Evolutionary conservation across 2,329 filamentous ascomycete genomes (phyloP).

Genomic region (Cadophora sp.): DNA sequence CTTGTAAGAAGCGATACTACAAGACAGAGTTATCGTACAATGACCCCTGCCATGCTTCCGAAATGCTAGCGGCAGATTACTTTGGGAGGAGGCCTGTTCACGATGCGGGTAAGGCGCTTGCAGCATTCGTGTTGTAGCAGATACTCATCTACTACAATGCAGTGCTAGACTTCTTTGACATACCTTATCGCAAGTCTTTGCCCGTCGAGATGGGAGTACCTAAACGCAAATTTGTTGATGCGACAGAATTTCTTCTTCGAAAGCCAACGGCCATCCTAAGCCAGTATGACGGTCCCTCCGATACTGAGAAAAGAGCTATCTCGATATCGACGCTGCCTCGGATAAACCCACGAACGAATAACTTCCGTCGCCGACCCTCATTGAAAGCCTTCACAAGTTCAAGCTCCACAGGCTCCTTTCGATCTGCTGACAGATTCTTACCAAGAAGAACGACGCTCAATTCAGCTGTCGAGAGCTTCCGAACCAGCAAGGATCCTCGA

Average conservation of each 20-base stretch:
- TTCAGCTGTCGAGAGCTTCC: slow-evolving; percentile 54
- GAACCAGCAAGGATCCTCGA: slow-evolving; percentile 55
- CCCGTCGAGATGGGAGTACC: neutral
- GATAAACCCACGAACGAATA: slow-evolving; percentile 24
- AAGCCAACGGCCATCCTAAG: neutral
- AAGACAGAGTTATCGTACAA: neutral
- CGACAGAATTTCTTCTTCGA: neutral
- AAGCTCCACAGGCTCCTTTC: slow-evolving; percentile 31
- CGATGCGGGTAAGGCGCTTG: slow-evolving; percentile 16
- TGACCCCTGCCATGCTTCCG: slow-evolving; percentile 4
- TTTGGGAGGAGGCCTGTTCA: neutral
- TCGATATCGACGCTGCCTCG: slow-evolving; percentile 33
- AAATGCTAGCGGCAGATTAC: neutral
- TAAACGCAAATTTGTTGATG: neutral
- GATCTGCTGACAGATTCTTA: slow-evolving; percentile 64
- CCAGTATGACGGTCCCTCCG: slow-evolving; percentile 30
- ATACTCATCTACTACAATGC: neutral
- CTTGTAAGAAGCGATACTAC: slow-evolving; percentile 8
- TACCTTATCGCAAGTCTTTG: neutral
- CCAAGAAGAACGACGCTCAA: slow-evolving; percentile 51
- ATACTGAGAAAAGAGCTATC: slow-evolving; percentile 26
- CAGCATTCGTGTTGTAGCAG: neutral
- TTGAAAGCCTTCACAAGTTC: slow-evolving; percentile 32
- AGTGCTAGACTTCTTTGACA: slow-evolving; percentile 13
- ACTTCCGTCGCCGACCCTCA: slow-evolving; percentile 31